Evolutionary conservation across 2,329 filamentous ascomycete genomes (phyloP).

Genomic region (Fusarium sp.): DNA sequence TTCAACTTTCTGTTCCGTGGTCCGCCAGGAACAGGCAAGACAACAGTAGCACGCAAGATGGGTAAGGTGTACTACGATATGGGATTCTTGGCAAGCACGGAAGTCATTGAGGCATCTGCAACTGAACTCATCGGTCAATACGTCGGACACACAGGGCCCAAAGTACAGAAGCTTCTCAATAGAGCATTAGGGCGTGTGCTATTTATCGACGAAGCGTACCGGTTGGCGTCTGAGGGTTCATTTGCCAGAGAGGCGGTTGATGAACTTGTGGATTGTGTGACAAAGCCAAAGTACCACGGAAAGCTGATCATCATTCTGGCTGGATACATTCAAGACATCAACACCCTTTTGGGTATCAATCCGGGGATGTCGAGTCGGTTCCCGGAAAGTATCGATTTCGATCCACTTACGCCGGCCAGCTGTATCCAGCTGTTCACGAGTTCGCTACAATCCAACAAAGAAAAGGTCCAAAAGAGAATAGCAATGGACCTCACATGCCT

Average conservation of each 20-base stretch:
- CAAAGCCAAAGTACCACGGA: conserved; percentile 68
- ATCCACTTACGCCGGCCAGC: conserved; percentile 56
- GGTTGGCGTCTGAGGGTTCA: conserved; percentile 60
- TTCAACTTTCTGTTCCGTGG: conserved; percentile 79
- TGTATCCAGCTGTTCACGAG: conserved; percentile 55
- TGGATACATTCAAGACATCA: conserved; percentile 76
- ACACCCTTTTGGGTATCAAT: conserved; percentile 71
- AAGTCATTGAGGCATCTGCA: conserved; percentile 76
- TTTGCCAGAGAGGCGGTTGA: conserved; percentile 71
- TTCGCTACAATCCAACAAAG: conserved; percentile 56
- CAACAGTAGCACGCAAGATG: conserved; percentile 79
- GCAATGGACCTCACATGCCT: conserved; percentile 47
- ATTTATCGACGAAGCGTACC: conserved; percentile 80
- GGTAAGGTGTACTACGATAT: conserved; percentile 82
- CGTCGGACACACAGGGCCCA: conserved; percentile 77
- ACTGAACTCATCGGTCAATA: conserved; percentile 78
- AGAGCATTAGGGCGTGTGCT: conserved; percentile 74
- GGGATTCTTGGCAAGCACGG: conserved; percentile 71
- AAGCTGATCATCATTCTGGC: conserved; percentile 77
- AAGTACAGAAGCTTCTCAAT: conserved; percentile 70
- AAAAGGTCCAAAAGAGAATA: conserved; percentile 35
- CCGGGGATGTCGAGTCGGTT: conserved; percentile 75
- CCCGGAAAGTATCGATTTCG: conserved; percentile 71
- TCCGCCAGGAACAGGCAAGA: conserved; percentile 78
- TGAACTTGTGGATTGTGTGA: conserved; percentile 65